These are phyloP conservation scores for Globomyces pollinis-pini DNA, from an alignment of 192 early-diverging fungal genomes.

Conservation along the genomic window DNA sequence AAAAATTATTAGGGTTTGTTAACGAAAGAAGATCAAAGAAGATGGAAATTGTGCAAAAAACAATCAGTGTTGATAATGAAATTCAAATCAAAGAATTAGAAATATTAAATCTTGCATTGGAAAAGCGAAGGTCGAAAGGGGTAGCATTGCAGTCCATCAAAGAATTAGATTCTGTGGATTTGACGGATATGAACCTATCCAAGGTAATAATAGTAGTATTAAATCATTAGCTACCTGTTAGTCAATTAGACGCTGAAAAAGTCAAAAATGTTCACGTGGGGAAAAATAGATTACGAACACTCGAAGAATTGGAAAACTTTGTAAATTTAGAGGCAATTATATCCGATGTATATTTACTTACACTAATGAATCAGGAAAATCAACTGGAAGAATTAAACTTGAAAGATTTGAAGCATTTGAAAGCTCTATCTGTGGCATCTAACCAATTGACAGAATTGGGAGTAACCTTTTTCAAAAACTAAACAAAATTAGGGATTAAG, in stretches of 20 bases:
- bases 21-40: background rate
- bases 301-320: background rate
- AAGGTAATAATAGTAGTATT: background rate
- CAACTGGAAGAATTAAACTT: constrained; percentile 39
- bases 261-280: background rate
- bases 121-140: background rate
- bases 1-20: background rate
- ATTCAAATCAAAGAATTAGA: constrained; percentile 5
- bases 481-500: constrained; percentile 1
- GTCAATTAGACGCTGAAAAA: background rate
- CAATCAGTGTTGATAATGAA: background rate
- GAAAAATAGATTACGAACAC: background rate
- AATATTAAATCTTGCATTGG: background rate
- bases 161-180: constrained; percentile 8
- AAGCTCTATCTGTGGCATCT: constrained; percentile 3
- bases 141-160: background rate
- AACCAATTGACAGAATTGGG: background rate
- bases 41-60: constrained; percentile 4
- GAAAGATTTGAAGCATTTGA: constrained; percentile 5
- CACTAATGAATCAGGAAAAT: constrained; percentile 27
- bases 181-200: background rate
- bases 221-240: constrained; percentile 2
- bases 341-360: background rate
- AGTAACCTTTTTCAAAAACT: background rate
- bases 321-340: background rate